Percentiles rank a stretch among this genome's conserved stretches.
phyloP scores from a whole-genome alignment of 306 rosid genomes.

The Sophora flavescens region DNA sequence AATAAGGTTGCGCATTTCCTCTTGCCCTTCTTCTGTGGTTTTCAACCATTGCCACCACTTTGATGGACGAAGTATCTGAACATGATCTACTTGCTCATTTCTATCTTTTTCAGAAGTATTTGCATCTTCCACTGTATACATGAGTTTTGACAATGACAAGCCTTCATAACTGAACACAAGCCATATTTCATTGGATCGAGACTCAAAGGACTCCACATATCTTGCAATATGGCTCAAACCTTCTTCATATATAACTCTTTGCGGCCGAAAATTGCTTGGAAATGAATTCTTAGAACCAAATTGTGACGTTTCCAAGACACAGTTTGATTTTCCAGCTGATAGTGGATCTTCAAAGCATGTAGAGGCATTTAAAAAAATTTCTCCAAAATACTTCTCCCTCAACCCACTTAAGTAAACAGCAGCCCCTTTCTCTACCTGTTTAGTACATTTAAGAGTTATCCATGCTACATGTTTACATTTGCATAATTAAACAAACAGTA shows the following conservation, averaged over 20 bases:
- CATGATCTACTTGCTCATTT: slow-evolving; percentile 62
- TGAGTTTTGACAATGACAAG: slow-evolving; percentile 78
- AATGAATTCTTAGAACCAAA: slow-evolving; percentile 55
- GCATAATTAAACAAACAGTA: slow-evolving; percentile 28
- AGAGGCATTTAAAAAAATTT: slow-evolving; percentile 84
- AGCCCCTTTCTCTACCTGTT: slow-evolving; percentile 93
- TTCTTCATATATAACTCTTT: slow-evolving; percentile 64
- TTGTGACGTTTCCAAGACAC: slow-evolving; percentile 57
- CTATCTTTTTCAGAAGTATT: slow-evolving; percentile 55
- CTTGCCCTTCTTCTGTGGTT: slow-evolving; percentile 89
- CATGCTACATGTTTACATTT: slow-evolving; percentile 34
- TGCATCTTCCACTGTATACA: slow-evolving; percentile 76
- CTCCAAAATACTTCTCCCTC: slow-evolving; percentile 94
- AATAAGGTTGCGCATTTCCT: slow-evolving; percentile 82
- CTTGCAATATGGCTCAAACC: slow-evolving; percentile 94
- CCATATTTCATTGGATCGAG: slow-evolving; percentile 93
- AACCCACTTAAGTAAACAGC: slow-evolving; percentile 91
- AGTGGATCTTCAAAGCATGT: slow-evolving; percentile 62
- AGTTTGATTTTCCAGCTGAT: slow-evolving; percentile 57
- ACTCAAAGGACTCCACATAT: slow-evolving; percentile 92
- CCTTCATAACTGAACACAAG: slow-evolving; percentile 92
- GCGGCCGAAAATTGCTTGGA: slow-evolving; percentile 49
- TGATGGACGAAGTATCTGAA: slow-evolving; percentile 77
- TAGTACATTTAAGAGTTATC: slow-evolving; percentile 43
- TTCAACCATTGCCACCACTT: slow-evolving; percentile 99